Conservation (phyloP, 75 land plant species). For the Cryptomeria japonica region DNA sequence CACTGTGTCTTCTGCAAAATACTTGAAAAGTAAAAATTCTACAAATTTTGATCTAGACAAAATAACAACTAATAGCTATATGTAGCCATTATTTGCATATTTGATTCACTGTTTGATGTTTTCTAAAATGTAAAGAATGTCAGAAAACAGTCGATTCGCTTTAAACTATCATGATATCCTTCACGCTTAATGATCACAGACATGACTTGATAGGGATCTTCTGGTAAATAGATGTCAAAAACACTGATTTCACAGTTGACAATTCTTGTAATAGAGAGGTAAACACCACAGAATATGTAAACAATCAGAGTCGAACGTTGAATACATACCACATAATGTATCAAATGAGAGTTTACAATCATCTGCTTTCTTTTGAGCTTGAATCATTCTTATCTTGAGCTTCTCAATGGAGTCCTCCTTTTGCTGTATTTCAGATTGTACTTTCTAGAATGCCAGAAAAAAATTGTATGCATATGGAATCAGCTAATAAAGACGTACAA, state of each 20-base stretch:
- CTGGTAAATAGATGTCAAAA: background rate
- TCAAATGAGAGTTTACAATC: slow-evolving; percentile 41
- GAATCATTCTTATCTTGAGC: slow-evolving; percentile 25
- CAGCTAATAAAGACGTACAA: background rate
- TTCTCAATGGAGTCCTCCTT: slow-evolving; percentile 50
- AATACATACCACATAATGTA: slow-evolving; percentile 45
- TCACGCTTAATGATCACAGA: background rate
- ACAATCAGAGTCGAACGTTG: background rate
- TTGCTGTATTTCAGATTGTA: slow-evolving; percentile 46
- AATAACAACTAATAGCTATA: background rate
- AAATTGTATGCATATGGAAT: background rate
- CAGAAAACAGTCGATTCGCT: background rate
- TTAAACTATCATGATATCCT: background rate
- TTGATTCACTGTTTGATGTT: background rate
- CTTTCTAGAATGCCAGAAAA: slow-evolving; percentile 31
- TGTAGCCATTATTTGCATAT: background rate
- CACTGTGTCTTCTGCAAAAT: background rate
- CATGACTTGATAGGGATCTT: background rate
- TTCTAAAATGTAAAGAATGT: background rate
- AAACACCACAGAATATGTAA: background rate
- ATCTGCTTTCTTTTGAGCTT: slow-evolving; percentile 47
- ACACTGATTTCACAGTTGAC: background rate
- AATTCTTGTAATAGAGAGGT: background rate
- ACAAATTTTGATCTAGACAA: background rate
- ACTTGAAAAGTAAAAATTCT: background rate